Evolutionary conservation across 306 rosid species (phyloP), one percentile per base, ranked within the genome.

Genomic region (Castanea sativa): DNA sequence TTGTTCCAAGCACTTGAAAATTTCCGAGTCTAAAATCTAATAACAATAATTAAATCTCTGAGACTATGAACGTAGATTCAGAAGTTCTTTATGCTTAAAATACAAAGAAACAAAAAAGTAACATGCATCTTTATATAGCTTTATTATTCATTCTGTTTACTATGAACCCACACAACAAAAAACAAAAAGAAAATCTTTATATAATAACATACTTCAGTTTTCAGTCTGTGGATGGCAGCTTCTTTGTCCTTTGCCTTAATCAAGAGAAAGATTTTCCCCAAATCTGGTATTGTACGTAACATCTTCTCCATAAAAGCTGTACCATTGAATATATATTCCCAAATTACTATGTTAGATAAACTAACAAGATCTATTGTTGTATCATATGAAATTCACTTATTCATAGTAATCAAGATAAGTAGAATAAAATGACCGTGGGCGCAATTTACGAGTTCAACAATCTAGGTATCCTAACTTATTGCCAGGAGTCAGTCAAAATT

Each of bases 261-360:
- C 89, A 89, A 77, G 41, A 89, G 84, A 79, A 38, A 89, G 21
- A 89, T 85, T 74, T 83, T 87, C 6, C 85, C 89, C 79, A 83
- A 82, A 67, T 87, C 89, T 14, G 90, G 89, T 8, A 60, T 76
- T 21, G 87, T 87, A 76, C 92, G 80, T 51, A 89, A 16, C 5
- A 89, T 81, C 85, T 89, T 87, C 87, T 89, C 92, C n/a, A 89
- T 61, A 35, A 87, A 79, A 67, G 85, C 92, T 89, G 80, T 10
- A 41, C 16, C 6, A 59, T 41, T 9, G 15, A 11, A 25, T 10
- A 69, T 30, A 18, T 5, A 43, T 33, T 1, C 18, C 10, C 11
- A 10, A 43, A 41, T 32, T 2, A 8, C 19, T 53, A 53, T 13
- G n/a, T 53, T 16, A 53, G 57, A 16, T 3, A 53, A 53, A 14